phyloP scores from a whole-genome alignment of 2,329 filamentous ascomycete species.

The Diplodia sapinea region DNA sequence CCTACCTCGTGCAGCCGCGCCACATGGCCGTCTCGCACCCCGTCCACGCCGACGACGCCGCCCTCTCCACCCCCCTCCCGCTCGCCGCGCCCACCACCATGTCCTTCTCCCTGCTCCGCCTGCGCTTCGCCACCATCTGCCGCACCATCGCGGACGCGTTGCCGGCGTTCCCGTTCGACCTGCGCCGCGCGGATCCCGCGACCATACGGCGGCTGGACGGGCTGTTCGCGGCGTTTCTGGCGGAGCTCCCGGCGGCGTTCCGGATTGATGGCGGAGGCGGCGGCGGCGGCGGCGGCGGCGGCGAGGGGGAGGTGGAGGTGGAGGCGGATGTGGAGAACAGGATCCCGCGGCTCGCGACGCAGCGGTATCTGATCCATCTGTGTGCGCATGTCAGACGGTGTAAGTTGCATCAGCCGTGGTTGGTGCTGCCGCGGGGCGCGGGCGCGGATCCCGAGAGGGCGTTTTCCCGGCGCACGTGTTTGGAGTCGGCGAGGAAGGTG shows the following conservation, averaged over 20 bases:
- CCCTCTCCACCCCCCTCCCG: background rate
- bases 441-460: background rate
- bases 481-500: background rate
- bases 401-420: background rate
- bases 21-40: constrained; percentile 51
- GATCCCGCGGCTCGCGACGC: background rate
- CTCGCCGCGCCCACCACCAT: constrained; percentile 45
- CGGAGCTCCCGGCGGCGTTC: background rate
- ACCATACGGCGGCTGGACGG: background rate
- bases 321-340: rapidly evolving
- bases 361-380: background rate
- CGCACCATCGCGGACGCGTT: constrained; percentile 46
- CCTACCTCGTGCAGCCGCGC: constrained; percentile 45
- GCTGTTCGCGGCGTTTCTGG: background rate
- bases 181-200: constrained; percentile 9
- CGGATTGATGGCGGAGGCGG: background rate
- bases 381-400: background rate
- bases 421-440: background rate
- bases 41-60: constrained; percentile 45
- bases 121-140: constrained; percentile 39
- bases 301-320: no score
- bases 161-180: constrained; percentile 32
- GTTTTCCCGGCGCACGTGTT: background rate
- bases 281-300: no score
- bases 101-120: constrained; percentile 47